These are phyloP conservation scores for Thalassiosira exigua DNA, from an alignment of 352 stramenopile genomes.

Conservation along the genomic window DNA sequence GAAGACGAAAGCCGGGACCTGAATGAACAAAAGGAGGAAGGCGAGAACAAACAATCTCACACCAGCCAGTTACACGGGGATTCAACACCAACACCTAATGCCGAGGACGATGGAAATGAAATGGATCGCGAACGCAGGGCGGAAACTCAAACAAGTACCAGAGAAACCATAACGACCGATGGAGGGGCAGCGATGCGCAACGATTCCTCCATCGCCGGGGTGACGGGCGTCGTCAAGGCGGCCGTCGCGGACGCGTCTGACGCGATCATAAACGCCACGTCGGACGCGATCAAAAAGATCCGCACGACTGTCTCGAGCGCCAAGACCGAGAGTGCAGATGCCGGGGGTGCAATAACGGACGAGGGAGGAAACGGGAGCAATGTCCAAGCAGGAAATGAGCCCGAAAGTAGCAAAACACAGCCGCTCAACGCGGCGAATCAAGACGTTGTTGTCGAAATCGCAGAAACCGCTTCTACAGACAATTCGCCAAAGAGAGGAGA, in stretches of 20 bases:
- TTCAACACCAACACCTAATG: too few species aligned
- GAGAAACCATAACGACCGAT: not conserved
- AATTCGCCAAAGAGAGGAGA: slow-evolving; percentile 3
- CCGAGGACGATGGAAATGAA: not conserved
- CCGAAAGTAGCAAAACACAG: not conserved
- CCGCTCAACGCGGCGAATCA: not conserved
- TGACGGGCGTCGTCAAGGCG: slow-evolving; percentile 48
- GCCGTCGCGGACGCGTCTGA: slow-evolving; percentile 39
- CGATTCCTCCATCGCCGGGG: slow-evolving; percentile 37
- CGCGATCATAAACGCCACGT: slow-evolving; percentile 34
- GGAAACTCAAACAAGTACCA: not conserved
- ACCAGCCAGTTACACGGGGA: too few species aligned
- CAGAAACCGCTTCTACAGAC: not conserved
- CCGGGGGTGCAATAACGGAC: slow-evolving; percentile 15
- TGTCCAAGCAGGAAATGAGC: not conserved
- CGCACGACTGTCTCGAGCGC: slow-evolving; percentile 9
- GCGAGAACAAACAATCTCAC: not conserved
- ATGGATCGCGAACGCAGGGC: not conserved
- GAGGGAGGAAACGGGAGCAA: not conserved
- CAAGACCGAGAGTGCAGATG: not conserved
- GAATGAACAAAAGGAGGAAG: not conserved
- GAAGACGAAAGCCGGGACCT: not conserved
- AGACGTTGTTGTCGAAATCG: not conserved
- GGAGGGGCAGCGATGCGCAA: slow-evolving; percentile 11
- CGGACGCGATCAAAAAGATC: slow-evolving; percentile 32